Percentiles rank a stretch among this genome's conserved stretches.
Evolutionary conservation across 768 basidiomycete species (phyloP).

Genomic region (Myochromella boudieri): DNA sequence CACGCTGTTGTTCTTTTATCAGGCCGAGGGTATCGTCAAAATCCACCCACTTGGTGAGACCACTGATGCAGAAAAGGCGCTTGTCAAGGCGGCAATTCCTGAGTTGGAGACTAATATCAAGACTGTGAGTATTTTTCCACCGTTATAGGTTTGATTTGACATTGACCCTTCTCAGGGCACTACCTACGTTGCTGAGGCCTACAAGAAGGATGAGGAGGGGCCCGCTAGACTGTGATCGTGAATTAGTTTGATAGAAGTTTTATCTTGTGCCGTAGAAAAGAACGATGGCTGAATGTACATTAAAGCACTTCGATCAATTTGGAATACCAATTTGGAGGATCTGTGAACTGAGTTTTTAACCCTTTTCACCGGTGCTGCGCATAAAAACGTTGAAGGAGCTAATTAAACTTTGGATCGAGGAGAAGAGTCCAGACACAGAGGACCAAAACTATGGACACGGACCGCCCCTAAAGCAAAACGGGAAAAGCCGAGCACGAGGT

Average conservation of each 20-base stretch:
- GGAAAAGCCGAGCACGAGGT: constrained; percentile 13
- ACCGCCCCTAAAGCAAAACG: neutral
- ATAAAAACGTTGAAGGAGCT: too few species aligned
- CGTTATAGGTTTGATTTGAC: neutral
- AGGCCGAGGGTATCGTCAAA: constrained; percentile 81
- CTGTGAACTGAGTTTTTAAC: too few species aligned
- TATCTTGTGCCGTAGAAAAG: constrained; percentile 6
- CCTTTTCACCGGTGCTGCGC: too few species aligned
- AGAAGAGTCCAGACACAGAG: too few species aligned
- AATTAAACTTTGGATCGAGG: too few species aligned
- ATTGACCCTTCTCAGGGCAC: constrained; percentile 27
- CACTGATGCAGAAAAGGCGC: constrained; percentile 67
- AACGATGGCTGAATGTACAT: constrained; percentile 11
- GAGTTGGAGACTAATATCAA: constrained; percentile 76
- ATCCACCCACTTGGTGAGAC: constrained; percentile 80
- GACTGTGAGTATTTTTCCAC: constrained; percentile 43
- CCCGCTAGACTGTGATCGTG: constrained; percentile 19
- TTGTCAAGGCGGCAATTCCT: constrained; percentile 78
- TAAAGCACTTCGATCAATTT: constrained; percentile 1
- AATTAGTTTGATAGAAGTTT: constrained; percentile 4
- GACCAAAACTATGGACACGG: too few species aligned
- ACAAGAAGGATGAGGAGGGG: constrained; percentile 24
- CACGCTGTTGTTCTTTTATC: constrained; percentile 10
- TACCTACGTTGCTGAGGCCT: constrained; percentile 34
- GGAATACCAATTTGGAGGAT: neutral